Evolutionary conservation across 371 early-diverging fungal genomes (phyloP).

Genomic region (Actinomortierella wolfii): DNA sequence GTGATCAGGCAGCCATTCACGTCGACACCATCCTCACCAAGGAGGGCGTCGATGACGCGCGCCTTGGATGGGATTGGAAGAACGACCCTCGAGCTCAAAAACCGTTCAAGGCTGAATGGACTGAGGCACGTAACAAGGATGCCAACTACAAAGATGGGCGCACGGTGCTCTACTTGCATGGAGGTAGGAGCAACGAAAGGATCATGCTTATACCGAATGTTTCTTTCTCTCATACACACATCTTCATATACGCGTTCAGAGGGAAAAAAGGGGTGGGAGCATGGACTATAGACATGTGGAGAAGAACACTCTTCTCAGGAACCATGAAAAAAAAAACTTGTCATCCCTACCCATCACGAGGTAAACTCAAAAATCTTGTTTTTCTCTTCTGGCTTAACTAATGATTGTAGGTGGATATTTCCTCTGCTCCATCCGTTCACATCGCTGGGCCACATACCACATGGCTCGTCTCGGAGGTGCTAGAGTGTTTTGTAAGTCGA

Average conservation of each 20-base stretch:
- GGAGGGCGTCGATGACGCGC: conserved; percentile 15
- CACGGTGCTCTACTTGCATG: conserved; percentile 32
- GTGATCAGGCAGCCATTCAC: conserved; percentile 26
- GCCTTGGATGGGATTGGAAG: conserved; percentile 44
- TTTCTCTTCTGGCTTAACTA: too few relatives aligned
- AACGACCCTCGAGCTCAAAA: conserved; percentile 22
- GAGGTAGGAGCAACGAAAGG: conserved; percentile 7
- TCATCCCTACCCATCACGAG: too few relatives aligned
- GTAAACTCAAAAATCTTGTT: too few relatives aligned
- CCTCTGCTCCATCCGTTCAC: conserved; percentile 19
- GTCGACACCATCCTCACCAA: conserved; percentile 15
- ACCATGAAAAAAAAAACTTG: too few relatives aligned
- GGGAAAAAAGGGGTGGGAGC: too few relatives aligned
- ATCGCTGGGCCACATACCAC: conserved; percentile 27
- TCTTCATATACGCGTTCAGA: too few relatives aligned
- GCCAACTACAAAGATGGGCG: conserved; percentile 17
- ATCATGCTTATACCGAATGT: too few relatives aligned
- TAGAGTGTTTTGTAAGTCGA: conserved; percentile 27
- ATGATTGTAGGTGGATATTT: conserved; percentile 21
- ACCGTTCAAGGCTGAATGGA: conserved; percentile 30
- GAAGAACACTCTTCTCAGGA: too few relatives aligned
- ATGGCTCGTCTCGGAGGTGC: conserved; percentile 28
- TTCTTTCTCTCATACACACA: too few relatives aligned
- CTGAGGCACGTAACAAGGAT: conserved; percentile 17
- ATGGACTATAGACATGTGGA: too few relatives aligned